These are phyloP conservation scores for Teratosphaeria pseudoeucalypti DNA, from an alignment of 2,329 filamentous ascomycete species.

Conservation along the genomic window DNA sequence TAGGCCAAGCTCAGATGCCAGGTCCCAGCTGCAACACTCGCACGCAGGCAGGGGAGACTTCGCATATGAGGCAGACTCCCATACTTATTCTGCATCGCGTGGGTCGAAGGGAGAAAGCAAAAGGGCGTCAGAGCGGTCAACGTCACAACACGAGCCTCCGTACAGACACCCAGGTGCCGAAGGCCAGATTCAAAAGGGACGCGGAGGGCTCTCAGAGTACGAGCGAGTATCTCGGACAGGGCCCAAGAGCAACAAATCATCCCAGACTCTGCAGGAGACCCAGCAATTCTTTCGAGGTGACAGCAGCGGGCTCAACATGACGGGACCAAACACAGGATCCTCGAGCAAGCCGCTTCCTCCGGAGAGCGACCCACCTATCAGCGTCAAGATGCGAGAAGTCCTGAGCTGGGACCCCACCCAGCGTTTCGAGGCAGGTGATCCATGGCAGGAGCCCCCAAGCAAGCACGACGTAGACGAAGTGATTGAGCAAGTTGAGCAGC, in stretches of 20 bases:
- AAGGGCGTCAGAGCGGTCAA: background rate
- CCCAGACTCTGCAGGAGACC: background rate
- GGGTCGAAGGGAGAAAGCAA: background rate
- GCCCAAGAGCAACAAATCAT: background rate
- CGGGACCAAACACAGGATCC: background rate
- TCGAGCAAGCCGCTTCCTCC: background rate
- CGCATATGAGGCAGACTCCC: background rate
- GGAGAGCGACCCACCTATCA: background rate
- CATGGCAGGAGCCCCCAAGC: background rate
- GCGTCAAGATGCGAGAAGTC: slow-evolving; percentile 2
- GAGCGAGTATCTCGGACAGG: background rate
- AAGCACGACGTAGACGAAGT: slow-evolving; percentile 2
- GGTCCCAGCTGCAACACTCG: background rate
- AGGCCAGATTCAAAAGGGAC: background rate
- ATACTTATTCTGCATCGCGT: background rate
- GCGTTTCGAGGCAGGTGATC: background rate
- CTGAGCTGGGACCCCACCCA: background rate
- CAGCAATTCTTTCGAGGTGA: background rate
- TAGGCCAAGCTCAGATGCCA: background rate
- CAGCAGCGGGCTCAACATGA: background rate
- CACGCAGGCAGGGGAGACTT: background rate
- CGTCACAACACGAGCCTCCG: background rate
- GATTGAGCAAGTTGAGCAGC: slow-evolving; percentile 3
- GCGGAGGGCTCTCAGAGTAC: background rate
- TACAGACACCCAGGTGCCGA: background rate